Evolutionary conservation across 805 yeast species (phyloP), one percentile per base, ranked within the genome.

Genomic region (Cyberlindnera subsufficiens): DNA sequence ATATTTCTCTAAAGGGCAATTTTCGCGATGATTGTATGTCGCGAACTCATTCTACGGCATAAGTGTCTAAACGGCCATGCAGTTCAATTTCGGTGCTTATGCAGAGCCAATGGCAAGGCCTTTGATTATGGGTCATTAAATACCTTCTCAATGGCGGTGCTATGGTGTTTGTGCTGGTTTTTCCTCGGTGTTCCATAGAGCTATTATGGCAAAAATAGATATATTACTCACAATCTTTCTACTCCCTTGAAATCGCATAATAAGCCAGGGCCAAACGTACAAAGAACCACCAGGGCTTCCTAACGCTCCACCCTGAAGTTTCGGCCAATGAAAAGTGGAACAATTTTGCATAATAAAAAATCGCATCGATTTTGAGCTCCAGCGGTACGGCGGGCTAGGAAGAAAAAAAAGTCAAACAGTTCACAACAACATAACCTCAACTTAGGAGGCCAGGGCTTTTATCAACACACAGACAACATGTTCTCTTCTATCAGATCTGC

Each of bases 401-500:
- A 32, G 14, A 30, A 34, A 18, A 30, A 18, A 27, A 34, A 38
- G 20, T 13, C 30, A 29, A 13, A 32, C n/a, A 32, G 27, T 17
- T 16, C 18, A 32, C 36, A 30, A 31, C 32, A 11, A 15, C 17
- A 30, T 17, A 17, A 22, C 16, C 17, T 15, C 20, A n/a, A 9
- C 5, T 16, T 6, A 35, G 15, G 15, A 15, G n/a, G 20, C 10
- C 11, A 11, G n/a, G 15, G 17, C 29, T 13, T 18, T 13, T 20
- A n/a, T 19, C 17, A 20, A 9, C 13, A 29, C 14, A 30, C 19
- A 19, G 22, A 34, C 34, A 35, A 42, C 45, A 58, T 58, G 62
- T 58, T 58, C 56, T 54, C 61, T 45, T 55, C 62, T 39, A 22
- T 58, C 52, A 58, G 62, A 58, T 52, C 59, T 47, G 51, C 62